A percentile compares a stretch with the other conserved stretches of the same genome.
These are phyloP conservation scores for Scopulariopsis brevicaulis DNA, from an alignment of 2,329 filamentous ascomycete genomes.

Conservation along the genomic window DNA sequence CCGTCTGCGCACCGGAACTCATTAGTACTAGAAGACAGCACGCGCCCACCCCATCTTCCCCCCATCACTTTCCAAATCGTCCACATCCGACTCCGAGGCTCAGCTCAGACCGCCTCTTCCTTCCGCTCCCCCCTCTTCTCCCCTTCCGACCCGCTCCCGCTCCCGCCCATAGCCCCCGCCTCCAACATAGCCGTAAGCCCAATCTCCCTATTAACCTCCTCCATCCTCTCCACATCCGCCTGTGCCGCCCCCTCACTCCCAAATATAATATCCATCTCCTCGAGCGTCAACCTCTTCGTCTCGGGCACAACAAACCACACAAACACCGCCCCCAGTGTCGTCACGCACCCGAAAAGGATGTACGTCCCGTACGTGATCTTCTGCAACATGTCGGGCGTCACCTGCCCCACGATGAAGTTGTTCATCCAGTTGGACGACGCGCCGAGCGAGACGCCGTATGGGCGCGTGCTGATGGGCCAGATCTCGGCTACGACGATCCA, in stretches of 20 bases:
- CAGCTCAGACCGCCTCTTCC: neutral
- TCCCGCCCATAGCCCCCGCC: neutral
- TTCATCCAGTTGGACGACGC: conserved; percentile 56
- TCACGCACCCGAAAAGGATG: conserved; percentile 57
- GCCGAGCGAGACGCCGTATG: conserved; percentile 60
- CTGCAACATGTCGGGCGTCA: conserved; percentile 57
- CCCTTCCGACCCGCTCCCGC: neutral
- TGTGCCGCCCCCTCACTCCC: conserved; percentile 36
- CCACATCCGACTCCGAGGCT: neutral
- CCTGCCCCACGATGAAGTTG: conserved; percentile 55
- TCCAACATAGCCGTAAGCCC: conserved; percentile 37
- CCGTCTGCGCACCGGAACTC: too few species aligned
- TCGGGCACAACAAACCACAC: conserved; percentile 56
- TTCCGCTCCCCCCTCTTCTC: conserved; percentile 2
- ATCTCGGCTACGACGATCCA: conserved; percentile 66
- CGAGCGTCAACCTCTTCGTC: conserved; percentile 50
- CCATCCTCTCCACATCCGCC: conserved; percentile 59
- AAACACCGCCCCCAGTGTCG: conserved; percentile 47
- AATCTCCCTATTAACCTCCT: conserved; percentile 60
- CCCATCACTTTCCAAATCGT: neutral
- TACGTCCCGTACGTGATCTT: conserved; percentile 60
- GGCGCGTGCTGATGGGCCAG: conserved; percentile 58
- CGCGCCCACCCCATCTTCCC: neutral
- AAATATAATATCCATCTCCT: conserved; percentile 42
- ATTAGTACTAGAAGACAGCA: neutral